phyloP scores from a whole-genome alignment of 495 filamentous ascomycete species.

The Aspergillus ostianus region DNA sequence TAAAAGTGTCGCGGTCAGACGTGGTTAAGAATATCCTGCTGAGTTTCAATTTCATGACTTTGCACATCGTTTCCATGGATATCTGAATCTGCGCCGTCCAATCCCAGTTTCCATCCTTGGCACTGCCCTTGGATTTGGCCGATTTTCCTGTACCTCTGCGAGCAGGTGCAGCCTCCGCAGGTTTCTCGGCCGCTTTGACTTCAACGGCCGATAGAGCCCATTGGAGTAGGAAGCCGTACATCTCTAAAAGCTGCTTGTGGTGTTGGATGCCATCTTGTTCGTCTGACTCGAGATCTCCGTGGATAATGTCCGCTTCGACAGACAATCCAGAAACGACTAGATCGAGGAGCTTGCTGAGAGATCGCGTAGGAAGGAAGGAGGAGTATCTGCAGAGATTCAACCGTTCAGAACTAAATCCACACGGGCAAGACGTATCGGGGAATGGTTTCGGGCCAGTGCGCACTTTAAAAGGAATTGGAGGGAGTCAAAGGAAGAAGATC shows the following conservation, averaged over 20 bases:
- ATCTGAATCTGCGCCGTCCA: conserved; percentile 81
- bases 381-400: conserved; percentile 71
- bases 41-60: conserved; percentile 89
- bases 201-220: conserved; percentile 94
- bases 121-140: conserved; percentile 62
- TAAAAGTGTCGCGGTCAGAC: conserved; percentile 93
- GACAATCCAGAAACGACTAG: conserved; percentile 89
- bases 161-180: conserved; percentile 63
- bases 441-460: conserved; percentile 60
- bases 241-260: conserved; percentile 89
- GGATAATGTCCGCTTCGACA: conserved; percentile 81
- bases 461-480: conserved; percentile 97
- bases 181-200: conserved; percentile 86
- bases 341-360: conserved; percentile 91
- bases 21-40: conserved; percentile 91
- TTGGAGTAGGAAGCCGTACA: conserved; percentile 91
- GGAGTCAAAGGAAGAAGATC: conserved; percentile 79
- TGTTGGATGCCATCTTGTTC: conserved; percentile 82
- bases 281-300: conserved; percentile 84
- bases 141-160: conserved; percentile 75
- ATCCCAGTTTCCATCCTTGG: conserved; percentile 82
- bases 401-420: conserved; percentile 60
- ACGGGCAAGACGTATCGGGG: conserved; percentile 36
- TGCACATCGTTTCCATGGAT: conserved; percentile 91
- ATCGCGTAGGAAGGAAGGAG: conserved; percentile 72